Base-by-base conservation (phyloP, 148 eudicot genomes). In the Cornus florida region DNA sequence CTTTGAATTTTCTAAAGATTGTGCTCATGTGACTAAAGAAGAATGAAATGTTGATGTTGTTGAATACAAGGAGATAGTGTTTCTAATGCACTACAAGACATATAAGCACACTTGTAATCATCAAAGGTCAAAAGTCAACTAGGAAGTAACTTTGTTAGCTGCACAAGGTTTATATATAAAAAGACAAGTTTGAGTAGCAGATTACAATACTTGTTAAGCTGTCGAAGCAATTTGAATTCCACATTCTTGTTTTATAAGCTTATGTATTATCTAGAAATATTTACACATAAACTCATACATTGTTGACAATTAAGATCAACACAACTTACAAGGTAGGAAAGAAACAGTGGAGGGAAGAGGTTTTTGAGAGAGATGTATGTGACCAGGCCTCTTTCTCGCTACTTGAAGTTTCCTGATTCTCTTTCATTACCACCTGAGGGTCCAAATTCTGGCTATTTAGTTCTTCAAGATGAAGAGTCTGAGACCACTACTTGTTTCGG, bases 401-500 rank as follows among this genome's bases (percentile, higher is more conserved):
- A 62, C 66, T 13, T 17, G 9, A 62, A 62, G 24, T 62, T 6
- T 20, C 66, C 66, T 13, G 23, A 62, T 17, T 17, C 24, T 17
- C 66, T 62, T 62, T 62, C 66, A 62, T n/a, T 1, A 62, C 66
- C 66, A 62, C 66, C 66, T 3, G 66, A 62, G 22, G 62, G 66
- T 20, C 66, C 66, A 0, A 62, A 62, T 62, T 62, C 66, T 4
- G 66, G 66, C 5, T 62, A 62, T 62, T 62, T 62, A 62, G 66
- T 62, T 0, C 64, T 88, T 39, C 92, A 90, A 87, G 95, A 91
- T 39, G 89, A 85, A 76, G 93, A 85, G 72, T 74, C 83, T 7
- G 88, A 79, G 74, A 79, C 83, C 3, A 74, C 80, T 10, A 5
- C 59, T 7, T 88, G 81, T 78, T 88, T 85, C 33, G 91, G 92